Conservation (phyloP, 441 rosid genomes). For the Bruguiera hainesii region DNA sequence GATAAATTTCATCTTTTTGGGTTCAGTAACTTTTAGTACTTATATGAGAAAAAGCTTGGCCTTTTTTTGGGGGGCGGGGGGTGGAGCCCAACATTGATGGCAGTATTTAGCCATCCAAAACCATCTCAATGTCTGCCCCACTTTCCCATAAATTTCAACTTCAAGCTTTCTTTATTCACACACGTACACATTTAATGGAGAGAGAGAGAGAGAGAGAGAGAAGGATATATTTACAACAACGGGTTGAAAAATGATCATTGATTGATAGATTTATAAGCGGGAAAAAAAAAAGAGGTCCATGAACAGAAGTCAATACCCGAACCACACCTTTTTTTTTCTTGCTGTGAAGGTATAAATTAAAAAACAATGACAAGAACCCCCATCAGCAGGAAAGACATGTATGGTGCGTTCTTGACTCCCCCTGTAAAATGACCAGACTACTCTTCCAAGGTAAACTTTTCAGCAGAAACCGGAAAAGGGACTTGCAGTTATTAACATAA, state of each 20-base stretch:
- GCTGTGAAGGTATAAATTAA: conserved; percentile 11
- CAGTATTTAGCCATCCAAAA: not conserved
- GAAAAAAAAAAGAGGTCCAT: conserved; percentile 18
- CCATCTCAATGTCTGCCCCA: conserved; percentile 19
- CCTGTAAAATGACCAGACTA: conserved; percentile 16
- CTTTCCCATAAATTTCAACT: conserved; percentile 9
- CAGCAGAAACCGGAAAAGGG: conserved; percentile 2
- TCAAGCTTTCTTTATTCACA: conserved; percentile 12
- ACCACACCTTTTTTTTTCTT: conserved; percentile 50
- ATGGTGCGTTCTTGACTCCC: conserved; percentile 99
- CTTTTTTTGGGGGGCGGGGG: too few relatives aligned
- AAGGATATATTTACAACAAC: conserved; percentile 3
- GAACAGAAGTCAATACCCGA: conserved; percentile 98
- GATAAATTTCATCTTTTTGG: too few relatives aligned
- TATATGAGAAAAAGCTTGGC: too few relatives aligned
- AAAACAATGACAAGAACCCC: not conserved
- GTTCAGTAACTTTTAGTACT: too few relatives aligned
- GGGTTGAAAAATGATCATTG: conserved; percentile 7
- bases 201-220: not conserved
- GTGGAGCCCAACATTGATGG: conserved; percentile 24
- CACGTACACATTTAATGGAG: not conserved
- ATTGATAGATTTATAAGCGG: conserved; percentile 15
- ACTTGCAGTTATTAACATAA: not conserved
- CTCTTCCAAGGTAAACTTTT: conserved; percentile 15
- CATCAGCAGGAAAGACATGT: conserved; percentile 27